phyloP scores from a whole-genome alignment of 306 rosid genomes.

The Abrus precatorius region DNA sequence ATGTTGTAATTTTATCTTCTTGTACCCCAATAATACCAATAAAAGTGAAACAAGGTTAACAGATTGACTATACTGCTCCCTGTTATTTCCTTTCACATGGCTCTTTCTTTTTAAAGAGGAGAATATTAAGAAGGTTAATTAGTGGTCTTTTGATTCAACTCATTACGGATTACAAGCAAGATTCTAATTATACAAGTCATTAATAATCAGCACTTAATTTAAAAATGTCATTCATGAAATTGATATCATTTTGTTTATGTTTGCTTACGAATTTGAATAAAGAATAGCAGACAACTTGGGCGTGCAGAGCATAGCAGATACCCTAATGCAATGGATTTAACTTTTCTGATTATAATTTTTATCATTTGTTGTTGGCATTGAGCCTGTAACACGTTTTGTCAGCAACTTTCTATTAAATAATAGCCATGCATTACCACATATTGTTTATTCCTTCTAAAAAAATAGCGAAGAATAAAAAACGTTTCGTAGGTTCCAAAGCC shows the following conservation, averaged over 20 bases:
- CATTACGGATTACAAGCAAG: no score
- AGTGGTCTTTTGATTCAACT: no score
- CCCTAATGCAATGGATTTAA: constrained; percentile 21
- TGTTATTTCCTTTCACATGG: no score
- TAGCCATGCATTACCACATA: background rate
- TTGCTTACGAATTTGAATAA: constrained; percentile 27
- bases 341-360: background rate
- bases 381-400: background rate
- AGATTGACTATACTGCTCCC: no score
- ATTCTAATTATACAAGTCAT: no score
- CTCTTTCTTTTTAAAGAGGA: no score
- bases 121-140: no score
- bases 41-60: no score
- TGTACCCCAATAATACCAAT: no score
- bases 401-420: background rate
- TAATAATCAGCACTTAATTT: background rate
- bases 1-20: no score
- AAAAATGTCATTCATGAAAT: constrained; percentile 43
- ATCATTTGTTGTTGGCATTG: background rate
- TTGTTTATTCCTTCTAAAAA: background rate
- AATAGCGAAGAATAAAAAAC: background rate
- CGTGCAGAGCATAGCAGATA: constrained; percentile 34
- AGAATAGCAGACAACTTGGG: constrained; percentile 39
- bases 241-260: constrained; percentile 42
- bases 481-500: constrained; percentile 57